Evolutionary conservation across 352 stramenopile genomes (phyloP).

Genomic region (Globisporangium okanoganense): DNA sequence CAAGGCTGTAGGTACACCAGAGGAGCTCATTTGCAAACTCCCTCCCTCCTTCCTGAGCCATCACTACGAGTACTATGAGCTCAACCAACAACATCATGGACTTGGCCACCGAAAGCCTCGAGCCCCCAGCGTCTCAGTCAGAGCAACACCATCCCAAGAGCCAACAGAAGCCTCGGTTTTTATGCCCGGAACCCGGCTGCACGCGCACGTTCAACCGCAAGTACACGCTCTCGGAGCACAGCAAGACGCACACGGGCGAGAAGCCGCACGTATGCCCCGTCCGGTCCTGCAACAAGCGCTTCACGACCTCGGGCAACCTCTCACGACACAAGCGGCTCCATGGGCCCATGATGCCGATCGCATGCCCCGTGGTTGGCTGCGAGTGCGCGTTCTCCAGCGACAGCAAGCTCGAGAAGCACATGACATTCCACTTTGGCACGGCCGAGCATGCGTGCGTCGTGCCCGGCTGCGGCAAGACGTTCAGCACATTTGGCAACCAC

Average conservation of each 20-base stretch:
- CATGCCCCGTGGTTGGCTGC: constrained; percentile 7
- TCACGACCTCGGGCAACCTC: constrained; percentile 30
- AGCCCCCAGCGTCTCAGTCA: neutral
- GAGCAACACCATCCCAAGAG: neutral
- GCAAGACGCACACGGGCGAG: constrained; percentile 77
- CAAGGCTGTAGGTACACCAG: neutral
- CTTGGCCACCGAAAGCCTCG: neutral
- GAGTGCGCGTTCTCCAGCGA: constrained; percentile 11
- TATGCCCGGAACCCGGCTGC: constrained; percentile 3
- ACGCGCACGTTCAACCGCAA: constrained; percentile 49
- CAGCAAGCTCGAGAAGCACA: constrained; percentile 12
- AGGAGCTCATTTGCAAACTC: constrained; percentile 9
- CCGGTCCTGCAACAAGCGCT: constrained; percentile 26
- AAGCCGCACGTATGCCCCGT: constrained; percentile 43
- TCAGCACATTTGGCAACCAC: constrained; percentile 59
- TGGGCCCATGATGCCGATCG: constrained; percentile 6
- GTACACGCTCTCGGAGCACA: constrained; percentile 67
- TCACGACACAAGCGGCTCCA: constrained; percentile 27
- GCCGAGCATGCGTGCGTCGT: constrained; percentile 22
- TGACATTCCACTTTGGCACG: constrained; percentile 7
- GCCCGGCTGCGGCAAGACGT: constrained; percentile 49
- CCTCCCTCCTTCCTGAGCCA: neutral
- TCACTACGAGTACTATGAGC: constrained; percentile 1
- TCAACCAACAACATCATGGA: neutral
- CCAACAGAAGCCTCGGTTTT: constrained; percentile 3